Evolutionary conservation across 176 grass and related monocot species (phyloP), one percentile per base, ranked within the genome.

Genomic region (Olyra latifolia): DNA sequence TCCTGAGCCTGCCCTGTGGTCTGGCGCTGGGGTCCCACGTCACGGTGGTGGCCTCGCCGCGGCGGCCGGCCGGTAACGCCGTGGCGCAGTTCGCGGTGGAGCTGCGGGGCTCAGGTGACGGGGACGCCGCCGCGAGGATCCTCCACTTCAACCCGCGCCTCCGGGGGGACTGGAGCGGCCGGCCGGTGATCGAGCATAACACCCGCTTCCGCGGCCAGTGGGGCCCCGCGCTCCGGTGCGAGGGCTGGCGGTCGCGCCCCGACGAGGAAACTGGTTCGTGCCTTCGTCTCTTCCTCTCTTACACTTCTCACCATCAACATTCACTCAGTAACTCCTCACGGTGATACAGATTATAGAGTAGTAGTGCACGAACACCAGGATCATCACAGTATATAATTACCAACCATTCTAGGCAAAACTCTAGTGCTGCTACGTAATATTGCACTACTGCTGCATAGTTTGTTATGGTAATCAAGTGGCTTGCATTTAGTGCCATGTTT

Each of bases 71-170:
- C 20, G 79, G 76, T 4, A 67, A 67, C 12, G 69, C 65, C 75
- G 76, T 91, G 25, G 84, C 68, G 14, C 96, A 99, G 75, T 99
- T 99, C 79, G 64, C 61, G 9, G 86, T 99, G 67, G 96, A 99
- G 72, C 68, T 99, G 58, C 81, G 75, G 76, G 90, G 90, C 35
- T 84, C 85, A 5, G 90, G 90, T 49, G 84, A 88, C 13, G 84
- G 82, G 38, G 88, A 95, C 22, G 84, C 84, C 17, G 90, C 87
- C 46, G 50, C 87, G 1, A 95, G 68, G 83, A 93, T 93, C 62
- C 71, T 99, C 55, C 96, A 99, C 55, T 85, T 99, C 73, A 99
- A 99, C 64, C 88, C 96, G 24, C 87, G 96, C 67, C 60, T 93
- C 53, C 75, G 76, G 55, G 96, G 92, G 14, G 96, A 99, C 69